A percentile compares a stretch with the other conserved stretches of the same genome.
Evolutionary conservation across 2,329 filamentous ascomycete genomes (phyloP).

Genomic region (Calonectria pauciramosa): DNA sequence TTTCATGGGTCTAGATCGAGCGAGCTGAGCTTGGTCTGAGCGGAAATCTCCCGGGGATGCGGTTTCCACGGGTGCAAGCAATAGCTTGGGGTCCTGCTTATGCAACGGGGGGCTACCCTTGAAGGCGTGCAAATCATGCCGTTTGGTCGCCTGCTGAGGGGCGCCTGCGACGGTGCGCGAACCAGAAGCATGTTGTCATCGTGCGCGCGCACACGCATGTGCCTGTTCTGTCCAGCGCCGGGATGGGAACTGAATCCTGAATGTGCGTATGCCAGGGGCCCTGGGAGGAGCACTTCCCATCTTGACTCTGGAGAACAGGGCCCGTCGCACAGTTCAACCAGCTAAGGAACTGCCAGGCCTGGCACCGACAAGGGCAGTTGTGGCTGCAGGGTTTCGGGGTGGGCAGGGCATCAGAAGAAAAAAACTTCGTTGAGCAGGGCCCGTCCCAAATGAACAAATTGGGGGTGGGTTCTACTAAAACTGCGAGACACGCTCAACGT

Average conservation of each 20-base stretch:
- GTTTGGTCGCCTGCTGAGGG: neutral
- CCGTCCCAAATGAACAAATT: conserved; percentile 15
- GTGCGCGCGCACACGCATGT: neutral
- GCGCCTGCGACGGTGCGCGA: neutral
- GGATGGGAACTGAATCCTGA: neutral
- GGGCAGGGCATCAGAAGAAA: neutral
- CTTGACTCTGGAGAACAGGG: neutral
- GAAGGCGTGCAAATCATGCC: conserved; percentile 21
- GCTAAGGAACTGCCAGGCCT: neutral
- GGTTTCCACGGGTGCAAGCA: conserved; percentile 10
- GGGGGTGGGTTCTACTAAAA: conserved; percentile 12
- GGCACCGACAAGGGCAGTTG: conserved; percentile 1
- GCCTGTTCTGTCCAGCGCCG: neutral
- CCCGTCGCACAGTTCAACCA: neutral
- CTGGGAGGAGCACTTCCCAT: neutral
- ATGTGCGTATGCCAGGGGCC: neutral
- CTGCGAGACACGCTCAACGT: conserved; percentile 29
- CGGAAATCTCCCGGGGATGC: conserved; percentile 22
- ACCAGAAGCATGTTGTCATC: neutral
- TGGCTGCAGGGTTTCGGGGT: conserved; percentile 16
- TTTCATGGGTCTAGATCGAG: conserved; percentile 17
- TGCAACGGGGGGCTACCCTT: conserved; percentile 1
- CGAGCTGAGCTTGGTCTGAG: neutral
- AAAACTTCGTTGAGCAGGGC: neutral
- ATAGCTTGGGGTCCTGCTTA: conserved; percentile 1